Conservation (phyloP, 805 yeast species). For the Pichia nakasei region DNA sequence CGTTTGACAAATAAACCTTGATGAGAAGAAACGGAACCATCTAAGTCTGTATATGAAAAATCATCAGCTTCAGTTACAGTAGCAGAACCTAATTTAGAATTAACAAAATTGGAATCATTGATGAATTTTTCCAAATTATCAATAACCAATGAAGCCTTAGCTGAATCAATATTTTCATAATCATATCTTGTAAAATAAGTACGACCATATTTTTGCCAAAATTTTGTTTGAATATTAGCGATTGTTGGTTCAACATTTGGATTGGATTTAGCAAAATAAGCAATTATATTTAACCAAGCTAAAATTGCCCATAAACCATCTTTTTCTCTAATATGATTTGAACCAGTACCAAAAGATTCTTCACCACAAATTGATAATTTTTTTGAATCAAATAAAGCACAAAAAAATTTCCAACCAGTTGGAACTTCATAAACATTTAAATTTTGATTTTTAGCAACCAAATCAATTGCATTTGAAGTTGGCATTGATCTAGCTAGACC, state of each 20-base stretch:
- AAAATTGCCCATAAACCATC: conserved; percentile 97
- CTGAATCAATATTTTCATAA: conserved; percentile 72
- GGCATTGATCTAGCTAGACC: conserved; percentile 98
- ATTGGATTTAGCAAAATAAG: conserved; percentile 57
- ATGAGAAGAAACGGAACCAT: conserved; percentile 78
- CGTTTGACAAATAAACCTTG: conserved; percentile 87
- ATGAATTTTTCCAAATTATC: conserved; percentile 37
- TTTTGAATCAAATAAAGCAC: conserved; percentile 88
- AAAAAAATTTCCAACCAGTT: conserved; percentile 98
- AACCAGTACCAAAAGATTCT: conserved; percentile 97
- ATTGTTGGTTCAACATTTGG: conserved; percentile 49
- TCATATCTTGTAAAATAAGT: conserved; percentile 96
- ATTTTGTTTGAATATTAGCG: conserved; percentile 67
- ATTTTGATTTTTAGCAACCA: conserved; percentile 74
- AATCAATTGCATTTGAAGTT: conserved; percentile 87
- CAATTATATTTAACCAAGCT: conserved; percentile 94
- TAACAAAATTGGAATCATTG: conserved; percentile 15
- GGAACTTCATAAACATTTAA: conserved; percentile 87
- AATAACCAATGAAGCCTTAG: conserved; percentile 66
- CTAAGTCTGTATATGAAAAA: conserved; percentile 87
- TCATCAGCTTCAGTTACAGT: conserved; percentile 72
- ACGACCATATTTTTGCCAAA: conserved; percentile 91
- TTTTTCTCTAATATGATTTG: conserved; percentile 93
- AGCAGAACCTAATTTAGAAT: conserved; percentile 23
- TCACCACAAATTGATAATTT: conserved; percentile 96